phyloP scores from a whole-genome alignment of 805 yeast species.

The Brettanomyces custersianus region DNA sequence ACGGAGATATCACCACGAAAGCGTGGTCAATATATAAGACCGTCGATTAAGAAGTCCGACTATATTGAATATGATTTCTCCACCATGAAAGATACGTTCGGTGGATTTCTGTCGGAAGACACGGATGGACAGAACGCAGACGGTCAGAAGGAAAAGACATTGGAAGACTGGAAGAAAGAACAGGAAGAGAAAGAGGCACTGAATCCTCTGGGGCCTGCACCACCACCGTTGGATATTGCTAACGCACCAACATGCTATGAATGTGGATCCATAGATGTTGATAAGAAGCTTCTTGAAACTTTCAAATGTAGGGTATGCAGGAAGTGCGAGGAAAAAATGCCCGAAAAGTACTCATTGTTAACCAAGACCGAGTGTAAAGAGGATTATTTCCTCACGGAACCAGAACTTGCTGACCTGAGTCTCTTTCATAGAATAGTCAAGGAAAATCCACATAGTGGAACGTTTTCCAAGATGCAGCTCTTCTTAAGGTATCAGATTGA shows the following conservation, averaged over 20 bases:
- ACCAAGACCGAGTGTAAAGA: constrained; percentile 94
- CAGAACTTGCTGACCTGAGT: constrained; percentile 68
- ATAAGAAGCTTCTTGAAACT: constrained; percentile 57
- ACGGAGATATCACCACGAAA: constrained; percentile 3
- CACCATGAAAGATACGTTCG: constrained; percentile 79
- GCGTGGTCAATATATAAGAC: constrained; percentile 22
- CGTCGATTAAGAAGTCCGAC: constrained; percentile 49
- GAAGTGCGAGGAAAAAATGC: constrained; percentile 58
- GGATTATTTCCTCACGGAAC: constrained; percentile 89
- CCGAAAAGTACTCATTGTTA: constrained; percentile 82
- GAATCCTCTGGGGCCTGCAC: constrained; percentile 33
- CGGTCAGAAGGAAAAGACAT: constrained; percentile 27
- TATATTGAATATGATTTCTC: constrained; percentile 83
- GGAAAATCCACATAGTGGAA: constrained; percentile 88
- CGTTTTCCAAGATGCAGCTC: constrained; percentile 87
- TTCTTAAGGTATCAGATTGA: constrained; percentile 90
- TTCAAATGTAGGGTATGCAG: constrained; percentile 75
- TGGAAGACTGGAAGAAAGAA: constrained; percentile 50
- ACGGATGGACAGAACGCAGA: constrained; percentile 10
- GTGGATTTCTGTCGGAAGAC: constrained; percentile 65
- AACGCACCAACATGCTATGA: constrained; percentile 78
- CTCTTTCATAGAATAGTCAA: constrained; percentile 74
- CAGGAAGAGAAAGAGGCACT: constrained; percentile 28
- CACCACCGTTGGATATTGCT: constrained; percentile 66
- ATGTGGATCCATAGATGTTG: constrained; percentile 75